Evolutionary conservation across 2,329 filamentous ascomycete genomes (phyloP).

Genomic region (Zymoseptoria tritici): DNA sequence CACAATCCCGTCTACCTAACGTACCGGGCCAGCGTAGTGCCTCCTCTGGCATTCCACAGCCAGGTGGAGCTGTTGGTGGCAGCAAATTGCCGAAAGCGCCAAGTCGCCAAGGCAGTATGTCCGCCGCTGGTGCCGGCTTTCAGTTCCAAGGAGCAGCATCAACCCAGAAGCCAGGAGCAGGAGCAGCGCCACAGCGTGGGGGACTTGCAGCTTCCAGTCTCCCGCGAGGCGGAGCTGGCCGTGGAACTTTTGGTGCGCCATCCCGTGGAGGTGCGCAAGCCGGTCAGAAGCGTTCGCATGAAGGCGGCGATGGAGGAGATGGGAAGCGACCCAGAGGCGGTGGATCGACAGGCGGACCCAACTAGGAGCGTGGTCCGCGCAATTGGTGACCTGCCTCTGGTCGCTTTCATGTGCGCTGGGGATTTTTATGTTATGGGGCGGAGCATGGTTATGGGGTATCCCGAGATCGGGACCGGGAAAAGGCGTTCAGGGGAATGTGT

Average conservation of each 20-base stretch:
- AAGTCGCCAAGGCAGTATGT: background rate
- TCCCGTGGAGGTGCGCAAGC: slow-evolving; percentile 20
- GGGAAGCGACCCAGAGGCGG: slow-evolving; percentile 25
- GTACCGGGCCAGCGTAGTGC: slow-evolving; percentile 1
- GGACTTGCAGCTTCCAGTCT: slow-evolving; percentile 5
- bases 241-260: slow-evolving; percentile 14
- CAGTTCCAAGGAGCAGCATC: slow-evolving; percentile 3
- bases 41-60: slow-evolving; percentile 15
- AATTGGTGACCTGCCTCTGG: background rate
- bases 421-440: background rate
- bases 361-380: slow-evolving; percentile 5
- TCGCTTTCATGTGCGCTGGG: background rate
- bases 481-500: background rate
- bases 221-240: slow-evolving; percentile 20
- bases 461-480: background rate
- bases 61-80: slow-evolving; percentile 9
- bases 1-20: background rate
- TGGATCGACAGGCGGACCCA: slow-evolving; percentile 10
- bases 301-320: slow-evolving; percentile 24
- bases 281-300: slow-evolving; percentile 29
- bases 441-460: background rate
- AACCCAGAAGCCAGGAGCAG: background rate
- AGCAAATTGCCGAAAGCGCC: slow-evolving; percentile 13
- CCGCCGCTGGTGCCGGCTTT: slow-evolving; percentile 1
- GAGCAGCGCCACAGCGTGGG: background rate